Conservation (phyloP, 257 asterid species). For the Solanum raphanifolium region DNA sequence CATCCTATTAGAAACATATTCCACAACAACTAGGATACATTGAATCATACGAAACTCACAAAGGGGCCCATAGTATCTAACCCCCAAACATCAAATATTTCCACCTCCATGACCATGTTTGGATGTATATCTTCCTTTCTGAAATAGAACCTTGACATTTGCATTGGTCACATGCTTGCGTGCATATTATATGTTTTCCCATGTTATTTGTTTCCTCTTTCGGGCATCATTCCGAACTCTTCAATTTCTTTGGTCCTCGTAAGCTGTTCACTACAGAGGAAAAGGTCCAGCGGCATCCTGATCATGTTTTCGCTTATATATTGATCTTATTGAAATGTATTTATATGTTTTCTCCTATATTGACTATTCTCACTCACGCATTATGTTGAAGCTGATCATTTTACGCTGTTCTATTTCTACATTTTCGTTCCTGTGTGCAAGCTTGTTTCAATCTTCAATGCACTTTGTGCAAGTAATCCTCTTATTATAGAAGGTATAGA, state of each 20-base stretch:
- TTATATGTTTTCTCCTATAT: not conserved
- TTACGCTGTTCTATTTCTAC: not conserved
- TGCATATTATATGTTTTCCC: not conserved
- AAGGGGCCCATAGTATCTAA: not conserved
- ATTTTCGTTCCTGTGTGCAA: not conserved
- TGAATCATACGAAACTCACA: too few relatives aligned
- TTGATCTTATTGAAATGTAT: not conserved
- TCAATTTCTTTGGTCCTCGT: constrained; percentile 11
- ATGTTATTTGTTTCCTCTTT: not conserved
- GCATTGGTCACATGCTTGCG: too few relatives aligned
- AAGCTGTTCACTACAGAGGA: constrained; percentile 70
- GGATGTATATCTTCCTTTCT: too few relatives aligned
- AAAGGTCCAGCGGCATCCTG: constrained; percentile 52
- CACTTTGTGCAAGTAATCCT: not conserved
- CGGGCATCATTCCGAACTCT: not conserved
- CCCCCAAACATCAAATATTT: not conserved
- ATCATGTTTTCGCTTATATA: constrained; percentile 1
- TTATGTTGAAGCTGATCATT: not conserved
- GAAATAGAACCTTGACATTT: too few relatives aligned
- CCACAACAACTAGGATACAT: not conserved
- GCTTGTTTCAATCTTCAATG: not conserved
- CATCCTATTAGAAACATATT: too few relatives aligned
- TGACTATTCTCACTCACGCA: not conserved
- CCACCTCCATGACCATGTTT: not conserved
- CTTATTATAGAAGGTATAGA: not conserved